Evolutionary conservation across 306 rosid genomes (phyloP), one percentile per base, ranked within the genome.

Genomic region (Malus fusca): DNA sequence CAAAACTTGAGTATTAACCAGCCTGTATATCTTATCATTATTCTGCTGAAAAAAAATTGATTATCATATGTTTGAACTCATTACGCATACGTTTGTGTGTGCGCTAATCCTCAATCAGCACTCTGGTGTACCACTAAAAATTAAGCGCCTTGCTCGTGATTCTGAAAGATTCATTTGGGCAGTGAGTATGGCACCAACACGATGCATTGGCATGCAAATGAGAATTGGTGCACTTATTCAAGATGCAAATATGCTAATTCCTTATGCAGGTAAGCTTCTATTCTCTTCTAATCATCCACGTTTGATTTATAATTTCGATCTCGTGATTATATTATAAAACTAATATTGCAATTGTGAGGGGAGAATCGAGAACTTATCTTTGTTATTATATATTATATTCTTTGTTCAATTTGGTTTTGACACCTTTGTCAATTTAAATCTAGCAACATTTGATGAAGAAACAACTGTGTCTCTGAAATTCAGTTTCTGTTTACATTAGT

Each of bases 121-220:
- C 88, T 77, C 67, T 66, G 90, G 77, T 77, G 96, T 79, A 75
- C 97, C 96, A 68, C 93, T 95, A 56, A 95, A 95, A 82, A 82
- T 95, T 78, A 95, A 80, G 79, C 95, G 97, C 76, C 97, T 95
- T 79, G 97, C 96, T 76, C 89, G 73, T 62, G 89, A 92, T 74
- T 87, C 90, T 64, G 89, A 83, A 83, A 86, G 97, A 79, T 95
- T 95, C 87, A 82, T 83, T 80, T 95, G 98, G 98, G 98, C 97
- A 15, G 80, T 90, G 58, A 78, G 97, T 78, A 90, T 90, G 75
- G 98, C 91, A 77, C 96, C 92, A 81, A 90, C 98, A 77, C 91
- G 98, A 67, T 92, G 93, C 88, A 86, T 89, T 70, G 91, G 85
- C 86, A 84, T 88, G 92, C 85, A 89, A 79, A 78, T 83, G 80